phyloP scores from a whole-genome alignment of 2,329 filamentous ascomycete genomes.

The Daldinia sp. region DNA sequence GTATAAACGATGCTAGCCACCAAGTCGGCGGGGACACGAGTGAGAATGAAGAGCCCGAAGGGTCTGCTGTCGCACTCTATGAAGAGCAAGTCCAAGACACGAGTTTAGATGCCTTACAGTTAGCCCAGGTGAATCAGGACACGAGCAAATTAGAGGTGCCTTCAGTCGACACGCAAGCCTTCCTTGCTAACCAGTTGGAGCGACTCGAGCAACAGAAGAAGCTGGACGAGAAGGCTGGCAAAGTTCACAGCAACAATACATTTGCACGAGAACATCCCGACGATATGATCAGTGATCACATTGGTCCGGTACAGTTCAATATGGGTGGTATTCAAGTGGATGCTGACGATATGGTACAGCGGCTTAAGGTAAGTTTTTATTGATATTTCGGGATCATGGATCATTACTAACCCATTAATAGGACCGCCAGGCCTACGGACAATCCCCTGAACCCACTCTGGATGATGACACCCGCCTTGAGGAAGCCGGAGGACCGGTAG shows the following conservation, averaged over 20 bases:
- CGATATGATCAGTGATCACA: slow-evolving; percentile 77
- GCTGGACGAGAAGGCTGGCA: slow-evolving; percentile 61
- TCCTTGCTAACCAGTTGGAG: slow-evolving; percentile 80
- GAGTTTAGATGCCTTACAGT: slow-evolving; percentile 70
- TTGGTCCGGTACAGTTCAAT: slow-evolving; percentile 96
- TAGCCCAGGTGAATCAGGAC: slow-evolving; percentile 63
- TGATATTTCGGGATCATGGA: neutral
- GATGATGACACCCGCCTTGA: slow-evolving; percentile 54
- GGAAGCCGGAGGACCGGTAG: slow-evolving; percentile 57
- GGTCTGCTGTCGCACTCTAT: slow-evolving; percentile 77
- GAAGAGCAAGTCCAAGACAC: slow-evolving; percentile 85
- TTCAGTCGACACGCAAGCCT: slow-evolving; percentile 80
- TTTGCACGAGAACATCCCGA: slow-evolving; percentile 49
- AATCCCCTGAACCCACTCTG: slow-evolving; percentile 59
- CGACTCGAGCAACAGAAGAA: slow-evolving; percentile 76
- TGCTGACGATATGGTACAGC: slow-evolving; percentile 91
- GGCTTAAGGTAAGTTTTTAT: slow-evolving; percentile 74
- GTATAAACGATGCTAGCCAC: slow-evolving; percentile 42
- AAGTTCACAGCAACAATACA: slow-evolving; percentile 47
- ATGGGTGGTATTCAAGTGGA: slow-evolving; percentile 98
- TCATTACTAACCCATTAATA: slow-evolving; percentile 51
- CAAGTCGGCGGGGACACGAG: slow-evolving; percentile 47
- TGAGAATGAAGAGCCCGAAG: slow-evolving; percentile 59
- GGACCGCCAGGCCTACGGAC: slow-evolving; percentile 68
- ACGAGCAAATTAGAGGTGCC: slow-evolving; percentile 69